Base-by-base conservation (phyloP, 78 protist species). In the Polysphondylium violaceum region DNA sequence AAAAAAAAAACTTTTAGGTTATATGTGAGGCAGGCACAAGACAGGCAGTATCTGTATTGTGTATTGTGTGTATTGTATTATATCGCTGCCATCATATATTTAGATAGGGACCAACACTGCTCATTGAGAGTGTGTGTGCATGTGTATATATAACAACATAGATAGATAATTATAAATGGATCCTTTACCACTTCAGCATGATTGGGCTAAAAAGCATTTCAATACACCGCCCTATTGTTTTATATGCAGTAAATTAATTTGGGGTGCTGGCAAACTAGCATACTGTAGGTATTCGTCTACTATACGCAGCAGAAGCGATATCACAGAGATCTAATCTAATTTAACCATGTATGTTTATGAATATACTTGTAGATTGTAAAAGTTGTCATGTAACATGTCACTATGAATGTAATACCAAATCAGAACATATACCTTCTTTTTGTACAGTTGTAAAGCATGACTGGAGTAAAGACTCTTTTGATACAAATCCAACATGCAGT, bases 391-490 rank as follows among this genome's bases (percentile, higher is more conserved):
- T 31, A 36, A 29, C 88, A 36, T 67, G 76, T 16, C 90, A 83
- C 44, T 17, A 69, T 25, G 90, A 83, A 58, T 83, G 90, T 58
- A 83, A 69, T 58, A 27, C 21, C 1, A 64, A 14, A 29, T 50
- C 2, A 17, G 14, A 17, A 12, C 40, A 36, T 7, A n/a, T 51
- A 17, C 33, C 72, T 29, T 63, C 65, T 25, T 69, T 35, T 69
- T 83, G 90, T 69, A 41, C 17, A 17, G 25, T 56, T 17, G 43
- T 67, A 23, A 83, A 83, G 41, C 90, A 83, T n/a, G 90, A 83
- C 31, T 83, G 90, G 90, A 55, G 29, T 36, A 83, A 69, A 43
- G 90, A 83, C 6, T 4, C n/a, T 4, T 83, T 83, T 69, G 78
- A 83, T 17, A 41, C 38, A 21, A 33, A 67, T 17, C 68, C 44